Percentiles rank a stretch among this genome's conserved stretches.
Evolutionary conservation across 768 basidiomycete species (phyloP).

Genomic region (Lentinus tigrinus): DNA sequence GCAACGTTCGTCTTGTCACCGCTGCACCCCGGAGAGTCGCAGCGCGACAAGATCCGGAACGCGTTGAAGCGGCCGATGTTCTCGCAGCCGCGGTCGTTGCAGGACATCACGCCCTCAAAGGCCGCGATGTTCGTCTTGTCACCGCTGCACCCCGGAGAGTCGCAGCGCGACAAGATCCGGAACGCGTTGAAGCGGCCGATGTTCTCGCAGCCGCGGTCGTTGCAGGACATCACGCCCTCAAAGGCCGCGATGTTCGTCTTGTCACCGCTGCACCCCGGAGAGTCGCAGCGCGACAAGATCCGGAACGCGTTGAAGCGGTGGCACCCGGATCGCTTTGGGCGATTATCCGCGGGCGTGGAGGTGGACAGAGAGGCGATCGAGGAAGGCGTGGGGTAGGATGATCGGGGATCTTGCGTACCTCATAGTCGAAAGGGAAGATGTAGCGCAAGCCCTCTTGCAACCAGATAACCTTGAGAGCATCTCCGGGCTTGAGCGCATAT

Average conservation of each 20-base stretch:
- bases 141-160: slow-evolving; percentile 57
- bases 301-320: slow-evolving; percentile 67
- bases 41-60: slow-evolving; percentile 63
- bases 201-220: slow-evolving; percentile 38
- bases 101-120: slow-evolving; percentile 53
- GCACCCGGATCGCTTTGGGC: slow-evolving; percentile 79
- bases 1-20: slow-evolving; percentile 61
- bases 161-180: slow-evolving; percentile 65
- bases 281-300: slow-evolving; percentile 64
- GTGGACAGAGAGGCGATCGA: slow-evolving; percentile 55
- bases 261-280: slow-evolving; percentile 61
- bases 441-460: no score
- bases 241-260: slow-evolving; percentile 61
- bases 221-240: slow-evolving; percentile 52
- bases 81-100: slow-evolving; percentile 38
- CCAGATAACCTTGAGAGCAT: no score
- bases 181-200: slow-evolving; percentile 76
- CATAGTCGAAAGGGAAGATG: no score
- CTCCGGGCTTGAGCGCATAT: no score
- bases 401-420: no score
- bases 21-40: slow-evolving; percentile 58
- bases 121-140: slow-evolving; percentile 64
- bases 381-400: slow-evolving; percentile 66
- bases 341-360: slow-evolving; percentile 54
- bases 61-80: slow-evolving; percentile 77